Percentiles rank a stretch among this genome's conserved stretches.
phyloP scores from a whole-genome alignment of 2,329 filamentous ascomycete genomes.

The Penicillium brasilianum region DNA sequence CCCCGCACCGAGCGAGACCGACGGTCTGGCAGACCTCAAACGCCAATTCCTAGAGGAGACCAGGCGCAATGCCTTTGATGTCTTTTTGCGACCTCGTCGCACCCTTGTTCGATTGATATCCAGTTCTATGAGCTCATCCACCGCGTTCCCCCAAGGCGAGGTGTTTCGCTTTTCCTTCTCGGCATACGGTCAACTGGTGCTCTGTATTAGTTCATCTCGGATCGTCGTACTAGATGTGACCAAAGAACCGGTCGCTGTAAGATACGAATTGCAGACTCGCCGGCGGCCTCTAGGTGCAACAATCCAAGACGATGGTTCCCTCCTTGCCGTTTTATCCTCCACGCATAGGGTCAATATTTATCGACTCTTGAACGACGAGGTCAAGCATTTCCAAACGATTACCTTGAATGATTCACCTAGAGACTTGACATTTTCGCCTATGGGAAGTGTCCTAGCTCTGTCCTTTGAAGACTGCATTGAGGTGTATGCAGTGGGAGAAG shows the following conservation, averaged over 20 bases:
- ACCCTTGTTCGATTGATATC: conserved; percentile 81
- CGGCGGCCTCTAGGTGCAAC: conserved; percentile 76
- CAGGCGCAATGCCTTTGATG: conserved; percentile 77
- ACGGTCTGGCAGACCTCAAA: conserved; percentile 64
- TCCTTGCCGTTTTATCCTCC: conserved; percentile 78
- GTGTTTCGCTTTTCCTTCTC: conserved; percentile 85
- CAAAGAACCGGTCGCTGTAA: conserved; percentile 64
- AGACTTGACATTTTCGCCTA: conserved; percentile 79
- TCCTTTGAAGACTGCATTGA: conserved; percentile 90
- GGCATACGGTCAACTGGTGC: conserved; percentile 71
- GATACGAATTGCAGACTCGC: conserved; percentile 78
- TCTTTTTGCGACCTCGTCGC: conserved; percentile 71
- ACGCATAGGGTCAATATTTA: conserved; percentile 90
- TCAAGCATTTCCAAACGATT: conserved; percentile 73
- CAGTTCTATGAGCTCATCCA: conserved; percentile 81
- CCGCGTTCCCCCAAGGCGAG: conserved; percentile 78
- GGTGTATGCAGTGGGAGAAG: conserved; percentile 73
- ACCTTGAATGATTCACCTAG: conserved; percentile 78
- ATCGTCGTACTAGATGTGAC: conserved; percentile 78
- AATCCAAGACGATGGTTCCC: conserved; percentile 75
- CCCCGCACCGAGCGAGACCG: conserved; percentile 44
- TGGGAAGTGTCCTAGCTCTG: conserved; percentile 79
- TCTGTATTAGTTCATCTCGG: conserved; percentile 83
- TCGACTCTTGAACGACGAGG: conserved; percentile 67
- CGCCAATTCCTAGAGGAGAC: conserved; percentile 70